Conservation (phyloP, 768 basidiomycete genomes). For the Calocybe gangraenosa region DNA sequence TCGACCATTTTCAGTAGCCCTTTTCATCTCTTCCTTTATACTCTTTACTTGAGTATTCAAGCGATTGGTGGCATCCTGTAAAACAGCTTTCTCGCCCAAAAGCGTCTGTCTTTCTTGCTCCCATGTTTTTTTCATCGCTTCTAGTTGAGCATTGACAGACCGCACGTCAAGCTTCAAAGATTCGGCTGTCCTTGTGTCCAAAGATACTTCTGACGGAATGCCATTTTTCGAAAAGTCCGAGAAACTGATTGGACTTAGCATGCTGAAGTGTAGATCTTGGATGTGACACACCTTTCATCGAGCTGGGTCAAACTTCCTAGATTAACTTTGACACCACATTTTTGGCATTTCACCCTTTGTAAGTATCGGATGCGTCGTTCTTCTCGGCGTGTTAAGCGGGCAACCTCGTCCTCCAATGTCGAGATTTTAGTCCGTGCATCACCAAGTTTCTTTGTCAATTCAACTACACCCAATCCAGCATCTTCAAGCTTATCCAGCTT, state of each 20-base stretch:
- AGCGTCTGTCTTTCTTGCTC: slow-evolving; percentile 59
- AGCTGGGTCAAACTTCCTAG: slow-evolving; percentile 35
- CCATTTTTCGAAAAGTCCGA: slow-evolving; percentile 45
- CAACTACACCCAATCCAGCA: slow-evolving; percentile 70
- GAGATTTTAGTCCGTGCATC: slow-evolving; percentile 60
- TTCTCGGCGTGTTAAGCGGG: slow-evolving; percentile 60
- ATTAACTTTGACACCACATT: slow-evolving; percentile 64
- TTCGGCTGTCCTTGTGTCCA: slow-evolving; percentile 65
- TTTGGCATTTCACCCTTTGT: slow-evolving; percentile 60
- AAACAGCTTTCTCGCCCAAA: slow-evolving; percentile 64
- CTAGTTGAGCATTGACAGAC: slow-evolving; percentile 59
- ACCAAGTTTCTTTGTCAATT: slow-evolving; percentile 64
- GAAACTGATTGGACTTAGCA: slow-evolving; percentile 34
- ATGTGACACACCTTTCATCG: slow-evolving; percentile 57
- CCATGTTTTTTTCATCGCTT: slow-evolving; percentile 66
- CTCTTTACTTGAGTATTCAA: slow-evolving; percentile 58
- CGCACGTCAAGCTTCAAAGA: slow-evolving; percentile 56
- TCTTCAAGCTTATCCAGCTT: slow-evolving; percentile 85
- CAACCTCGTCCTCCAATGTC: slow-evolving; percentile 63
- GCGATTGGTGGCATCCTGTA: slow-evolving; percentile 67
- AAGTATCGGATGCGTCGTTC: slow-evolving; percentile 63
- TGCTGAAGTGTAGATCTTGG: neutral
- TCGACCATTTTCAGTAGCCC: slow-evolving; percentile 48
- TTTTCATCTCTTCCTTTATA: slow-evolving; percentile 54
- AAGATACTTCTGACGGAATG: slow-evolving; percentile 56